Percentiles rank a stretch among this genome's conserved stretches.
Evolutionary conservation across 2,329 filamentous ascomycete genomes (phyloP).

Genomic region (Colletotrichum karsti): DNA sequence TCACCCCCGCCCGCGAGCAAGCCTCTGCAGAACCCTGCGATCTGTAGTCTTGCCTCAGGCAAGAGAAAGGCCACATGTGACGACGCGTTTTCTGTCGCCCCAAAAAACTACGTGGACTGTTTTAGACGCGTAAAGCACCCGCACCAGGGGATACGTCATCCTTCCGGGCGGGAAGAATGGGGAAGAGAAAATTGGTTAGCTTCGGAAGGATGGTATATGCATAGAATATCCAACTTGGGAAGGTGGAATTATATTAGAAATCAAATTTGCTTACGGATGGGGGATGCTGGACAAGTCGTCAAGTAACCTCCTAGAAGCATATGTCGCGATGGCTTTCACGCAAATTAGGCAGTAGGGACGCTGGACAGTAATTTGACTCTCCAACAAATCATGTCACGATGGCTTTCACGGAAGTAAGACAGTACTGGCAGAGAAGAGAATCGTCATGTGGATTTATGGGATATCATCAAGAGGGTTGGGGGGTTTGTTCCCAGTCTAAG

Average conservation of each 20-base stretch:
- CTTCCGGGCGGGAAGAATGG: neutral
- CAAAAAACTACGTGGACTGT: neutral
- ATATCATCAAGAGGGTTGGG: neutral
- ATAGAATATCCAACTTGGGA: neutral
- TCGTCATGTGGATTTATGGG: neutral
- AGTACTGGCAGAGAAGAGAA: neutral
- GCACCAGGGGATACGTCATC: slow-evolving; percentile 10
- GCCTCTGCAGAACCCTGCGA: neutral
- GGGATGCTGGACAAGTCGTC: too few species aligned
- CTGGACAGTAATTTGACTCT: too few species aligned
- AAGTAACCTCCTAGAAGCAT: too few species aligned
- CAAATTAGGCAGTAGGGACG: too few species aligned
- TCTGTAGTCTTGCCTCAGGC: neutral
- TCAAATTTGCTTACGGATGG: neutral
- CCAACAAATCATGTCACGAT: too few species aligned
- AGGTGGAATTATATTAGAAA: neutral
- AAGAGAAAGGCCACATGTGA: slow-evolving; percentile 1
- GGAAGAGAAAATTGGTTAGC: neutral
- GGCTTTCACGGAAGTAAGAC: neutral
- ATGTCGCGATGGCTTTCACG: too few species aligned
- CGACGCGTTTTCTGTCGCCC: neutral
- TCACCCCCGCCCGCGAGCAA: neutral
- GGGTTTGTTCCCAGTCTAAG: neutral
- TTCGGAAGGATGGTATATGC: neutral
- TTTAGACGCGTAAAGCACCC: slow-evolving; percentile 24